Base-by-base conservation (phyloP, 352 stramenopile genomes). In the Phytopythium litorale region DNA sequence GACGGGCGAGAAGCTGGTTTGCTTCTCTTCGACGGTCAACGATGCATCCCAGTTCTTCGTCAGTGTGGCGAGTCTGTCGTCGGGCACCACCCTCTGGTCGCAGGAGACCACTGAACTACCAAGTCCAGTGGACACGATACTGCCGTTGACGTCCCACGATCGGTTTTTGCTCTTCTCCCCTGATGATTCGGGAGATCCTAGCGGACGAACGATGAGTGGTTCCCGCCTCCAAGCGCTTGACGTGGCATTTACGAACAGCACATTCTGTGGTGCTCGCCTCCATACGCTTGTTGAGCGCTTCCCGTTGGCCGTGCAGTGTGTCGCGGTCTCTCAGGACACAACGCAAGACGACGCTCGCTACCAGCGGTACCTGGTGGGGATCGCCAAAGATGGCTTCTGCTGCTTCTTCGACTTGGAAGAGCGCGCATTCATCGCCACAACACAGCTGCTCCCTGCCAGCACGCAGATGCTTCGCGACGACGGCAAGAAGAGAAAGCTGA, bases 351-450 rank as follows among this genome's bases (percentile, higher is more conserved):
- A 46, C 7, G 23, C 37, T 13, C 54, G 65, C 21, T 63, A 35
- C 43, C 49, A 67, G 18, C 64, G 62, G 6, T 76, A 67, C 38
- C 56, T 85, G 18, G 46, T 79, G 30, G 72, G 66, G 13, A 63
- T 82, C 46, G 76, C 79, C 49, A 67, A 65, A 9, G 70, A 80
- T 4, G 57, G 66, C 8, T 82, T 79, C 33, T 85, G 69, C 63
- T 78, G 68, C 49, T 79, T 82, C 23, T 76, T 72, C 43, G 76
- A 85, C 56, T 53, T 82, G 18, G 53, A 63, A 4, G 40, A 35
- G 18, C 40, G 52, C 13, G 43, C 54, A 18, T 70, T 82, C 21
- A 64, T 79, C 1, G 66, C 69, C 12, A 79, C 76, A 1, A 77
- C 71, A 9, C 71, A 81, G 35, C 40, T 84, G 32, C 63, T 81